These are phyloP conservation scores for Botrytis tulipae DNA, from an alignment of 2,329 filamentous ascomycete genomes.

Conservation along the genomic window DNA sequence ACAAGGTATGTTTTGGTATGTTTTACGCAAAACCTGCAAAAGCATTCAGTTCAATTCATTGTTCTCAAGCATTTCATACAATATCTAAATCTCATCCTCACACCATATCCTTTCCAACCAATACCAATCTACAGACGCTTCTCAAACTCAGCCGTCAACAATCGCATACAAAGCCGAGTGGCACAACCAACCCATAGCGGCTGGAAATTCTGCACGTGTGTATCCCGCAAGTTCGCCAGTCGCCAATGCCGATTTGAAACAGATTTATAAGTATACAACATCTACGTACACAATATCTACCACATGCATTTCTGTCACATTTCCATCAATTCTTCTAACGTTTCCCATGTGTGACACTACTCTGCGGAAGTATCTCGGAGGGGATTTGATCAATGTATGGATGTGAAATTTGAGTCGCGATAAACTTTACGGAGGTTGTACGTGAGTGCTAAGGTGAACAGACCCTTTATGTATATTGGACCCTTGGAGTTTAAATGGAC, in stretches of 20 bases:
- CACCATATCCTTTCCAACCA: background rate
- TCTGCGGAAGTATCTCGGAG: background rate
- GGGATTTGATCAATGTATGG: background rate
- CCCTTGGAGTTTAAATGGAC: background rate
- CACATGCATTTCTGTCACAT: slow-evolving; percentile 3
- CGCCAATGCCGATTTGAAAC: background rate
- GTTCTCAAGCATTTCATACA: background rate
- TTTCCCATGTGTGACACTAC: background rate
- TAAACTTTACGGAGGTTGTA: too few species aligned
- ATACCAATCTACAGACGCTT: background rate
- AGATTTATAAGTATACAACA: background rate
- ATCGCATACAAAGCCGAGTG: background rate
- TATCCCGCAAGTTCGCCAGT: background rate
- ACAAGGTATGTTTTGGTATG: background rate
- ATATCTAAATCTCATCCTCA: background rate
- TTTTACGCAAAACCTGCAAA: background rate
- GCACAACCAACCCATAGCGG: background rate
- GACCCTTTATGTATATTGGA: background rate
- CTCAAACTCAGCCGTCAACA: background rate
- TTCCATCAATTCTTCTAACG: background rate
- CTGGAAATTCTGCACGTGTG: background rate
- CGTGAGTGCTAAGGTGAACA: background rate
- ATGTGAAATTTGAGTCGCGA: background rate
- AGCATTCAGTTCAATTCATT: too few species aligned
- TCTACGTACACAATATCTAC: background rate